phyloP scores from a whole-genome alignment of 768 basidiomycete species.

The Phylloporus sp. region DNA sequence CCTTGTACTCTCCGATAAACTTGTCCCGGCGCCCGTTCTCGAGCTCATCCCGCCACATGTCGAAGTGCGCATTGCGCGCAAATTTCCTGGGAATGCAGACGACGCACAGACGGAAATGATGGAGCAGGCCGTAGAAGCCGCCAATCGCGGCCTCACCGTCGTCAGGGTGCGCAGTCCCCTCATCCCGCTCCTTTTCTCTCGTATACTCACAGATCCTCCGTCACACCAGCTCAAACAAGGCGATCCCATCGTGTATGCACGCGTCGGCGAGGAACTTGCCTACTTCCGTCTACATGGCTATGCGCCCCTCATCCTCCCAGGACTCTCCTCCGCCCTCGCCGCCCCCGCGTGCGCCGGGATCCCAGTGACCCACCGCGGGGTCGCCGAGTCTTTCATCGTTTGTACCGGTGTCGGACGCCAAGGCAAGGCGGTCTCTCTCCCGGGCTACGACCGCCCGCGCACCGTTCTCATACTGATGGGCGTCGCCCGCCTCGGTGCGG shows the following conservation, averaged over 20 bases:
- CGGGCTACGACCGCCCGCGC: constrained; percentile 76
- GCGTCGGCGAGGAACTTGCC: constrained; percentile 90
- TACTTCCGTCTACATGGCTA: constrained; percentile 86
- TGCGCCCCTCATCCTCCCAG: constrained; percentile 82
- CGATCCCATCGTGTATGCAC: constrained; percentile 91
- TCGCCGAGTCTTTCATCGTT: constrained; percentile 81
- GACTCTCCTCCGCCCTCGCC: constrained; percentile 84
- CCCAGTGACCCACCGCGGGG: constrained; percentile 93
- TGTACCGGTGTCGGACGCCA: constrained; percentile 92
- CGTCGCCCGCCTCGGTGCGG: constrained; percentile 74
- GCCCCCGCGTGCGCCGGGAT: constrained; percentile 88
- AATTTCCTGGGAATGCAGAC: constrained; percentile 97
- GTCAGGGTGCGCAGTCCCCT: constrained; percentile 58
- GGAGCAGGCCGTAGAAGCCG: constrained; percentile 83
- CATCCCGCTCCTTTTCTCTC: not conserved
- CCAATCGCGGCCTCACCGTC: constrained; percentile 73
- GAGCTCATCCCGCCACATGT: constrained; percentile 70
- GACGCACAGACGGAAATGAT: constrained; percentile 93
- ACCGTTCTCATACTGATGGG: constrained; percentile 93
- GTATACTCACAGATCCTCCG: not conserved
- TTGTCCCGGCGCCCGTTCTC: constrained; percentile 86
- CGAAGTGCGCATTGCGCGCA: constrained; percentile 84
- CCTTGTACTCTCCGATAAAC: constrained; percentile 91
- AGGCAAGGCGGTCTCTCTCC: constrained; percentile 79
- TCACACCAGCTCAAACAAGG: constrained; percentile 86